Base-by-base conservation (phyloP, 2,329 filamentous ascomycete genomes). In the Diaporthe capsici region DNA sequence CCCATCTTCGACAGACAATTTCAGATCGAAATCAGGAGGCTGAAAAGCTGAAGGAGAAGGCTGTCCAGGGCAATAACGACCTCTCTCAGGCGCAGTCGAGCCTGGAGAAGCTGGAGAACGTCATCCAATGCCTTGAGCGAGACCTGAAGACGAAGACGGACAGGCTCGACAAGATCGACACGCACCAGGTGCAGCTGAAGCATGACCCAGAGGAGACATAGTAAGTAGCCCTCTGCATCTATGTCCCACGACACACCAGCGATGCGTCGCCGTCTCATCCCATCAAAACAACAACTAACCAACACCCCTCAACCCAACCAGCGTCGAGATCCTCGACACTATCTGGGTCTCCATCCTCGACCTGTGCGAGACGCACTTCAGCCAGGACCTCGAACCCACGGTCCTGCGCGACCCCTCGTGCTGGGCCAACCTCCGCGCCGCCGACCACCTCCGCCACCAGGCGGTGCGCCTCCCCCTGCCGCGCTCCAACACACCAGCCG, bases 301-400 rank as follows among this genome's bases (percentile, higher is more conserved):
- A 25, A 17, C 44, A 71, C 49, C 20, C 47, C 15, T 39, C 17
- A 3, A 68, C 47, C 22, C 6, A 28, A 22, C 28, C 44, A 82
- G 81, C 71, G 81, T 83, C 68, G 78, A 78, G 6, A 80, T 82
- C 39, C 80, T 84, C 42, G 82, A 84, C 77, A 83, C 79, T 34
- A 83, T 84, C 76, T 84, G 82, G 82, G 82, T 82, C 39, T 79
- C 78, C 39, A 80, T 83, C 58, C 80, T 83, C 34, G 78, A 80
- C 37, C 79, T 84, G 0, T 82, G 83, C 74, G 81, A 83, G 58
- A 74, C 74, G 13, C 81, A 81, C 55, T 83, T 84, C 79, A 79
- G 80, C 37, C 80, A 81, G 22, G 81, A 83, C 76, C 80, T 84
- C n/a, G 81, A 82, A 53, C 79, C 81, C 9, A 44, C 73, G 5